Evolutionary conservation across 2,329 filamentous ascomycete genomes (phyloP).

Genomic region (Fusarium protoensiforme): DNA sequence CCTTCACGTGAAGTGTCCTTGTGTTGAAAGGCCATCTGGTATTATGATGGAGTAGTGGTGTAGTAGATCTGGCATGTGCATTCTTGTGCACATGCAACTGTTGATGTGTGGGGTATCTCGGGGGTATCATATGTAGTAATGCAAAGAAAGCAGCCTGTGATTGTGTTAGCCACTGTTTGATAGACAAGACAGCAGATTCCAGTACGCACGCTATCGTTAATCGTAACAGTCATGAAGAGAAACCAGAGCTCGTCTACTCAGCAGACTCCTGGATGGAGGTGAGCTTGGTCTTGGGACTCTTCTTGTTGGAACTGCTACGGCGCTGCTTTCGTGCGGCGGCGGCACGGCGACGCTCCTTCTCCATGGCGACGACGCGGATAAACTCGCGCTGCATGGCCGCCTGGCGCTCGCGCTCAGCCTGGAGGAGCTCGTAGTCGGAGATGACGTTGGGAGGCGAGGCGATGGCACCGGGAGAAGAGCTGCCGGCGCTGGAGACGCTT

Average conservation of each 20-base stretch:
- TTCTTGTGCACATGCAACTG: constrained; percentile 34
- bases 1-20: constrained; percentile 8
- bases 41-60: constrained; percentile 33
- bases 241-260: constrained; percentile 52
- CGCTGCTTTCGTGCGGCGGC: constrained; percentile 51
- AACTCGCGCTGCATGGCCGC: constrained; percentile 62
- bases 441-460: constrained; percentile 51
- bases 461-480: constrained; percentile 49
- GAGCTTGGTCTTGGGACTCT: constrained; percentile 63
- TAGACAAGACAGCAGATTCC: not conserved
- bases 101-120: constrained; percentile 34
- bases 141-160: constrained; percentile 39
- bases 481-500: constrained; percentile 60
- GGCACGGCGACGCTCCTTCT: constrained; percentile 66
- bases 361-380: constrained; percentile 59
- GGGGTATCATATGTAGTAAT: constrained; percentile 38
- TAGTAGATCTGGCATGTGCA: constrained; percentile 36
- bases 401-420: constrained; percentile 62
- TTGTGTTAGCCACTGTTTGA: constrained; percentile 30
- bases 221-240: constrained; percentile 44
- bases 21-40: constrained; percentile 14
- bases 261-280: constrained; percentile 58
- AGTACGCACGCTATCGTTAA: constrained; percentile 42
- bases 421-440: constrained; percentile 60
- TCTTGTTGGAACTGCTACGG: constrained; percentile 54